Evolutionary conservation across 2,329 filamentous ascomycete species (phyloP).

Genomic region (Diplodia corticola): DNA sequence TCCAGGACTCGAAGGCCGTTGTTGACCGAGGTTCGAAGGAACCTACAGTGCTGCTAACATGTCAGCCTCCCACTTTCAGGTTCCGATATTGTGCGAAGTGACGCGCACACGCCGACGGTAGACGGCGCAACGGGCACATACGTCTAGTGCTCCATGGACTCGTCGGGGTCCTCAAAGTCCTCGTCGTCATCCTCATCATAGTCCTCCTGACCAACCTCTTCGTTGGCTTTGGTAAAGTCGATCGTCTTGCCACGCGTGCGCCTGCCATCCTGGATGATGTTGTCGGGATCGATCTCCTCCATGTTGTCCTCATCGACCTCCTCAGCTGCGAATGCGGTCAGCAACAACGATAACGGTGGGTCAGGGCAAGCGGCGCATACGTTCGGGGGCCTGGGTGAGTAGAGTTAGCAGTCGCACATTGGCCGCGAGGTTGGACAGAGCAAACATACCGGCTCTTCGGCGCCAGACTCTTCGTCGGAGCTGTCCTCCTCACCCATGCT

Average conservation of each 20-base stretch:
- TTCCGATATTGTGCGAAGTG: not conserved
- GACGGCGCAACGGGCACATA: not conserved
- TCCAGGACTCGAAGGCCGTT: not conserved
- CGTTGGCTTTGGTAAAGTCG: constrained; percentile 87
- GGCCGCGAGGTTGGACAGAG: constrained; percentile 7
- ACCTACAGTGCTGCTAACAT: not conserved
- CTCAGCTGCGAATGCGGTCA: constrained; percentile 47
- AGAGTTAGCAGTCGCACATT: constrained; percentile 9
- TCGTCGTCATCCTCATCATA: constrained; percentile 79
- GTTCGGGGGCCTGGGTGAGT: constrained; percentile 24
- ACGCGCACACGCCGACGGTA: not conserved
- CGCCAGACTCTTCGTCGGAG: constrained; percentile 67
- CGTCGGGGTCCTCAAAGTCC: constrained; percentile 63
- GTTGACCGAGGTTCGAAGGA: not conserved
- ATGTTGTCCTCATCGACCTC: constrained; percentile 79
- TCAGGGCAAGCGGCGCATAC: constrained; percentile 6
- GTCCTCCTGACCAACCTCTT: constrained; percentile 75
- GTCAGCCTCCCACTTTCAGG: not conserved
- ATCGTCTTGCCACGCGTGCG: constrained; percentile 92
- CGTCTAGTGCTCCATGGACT: constrained; percentile 66
- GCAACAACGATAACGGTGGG: not conserved
- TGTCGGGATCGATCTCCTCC: constrained; percentile 86
- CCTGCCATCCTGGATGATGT: constrained; percentile 76
- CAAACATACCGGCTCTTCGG: constrained; percentile 56
- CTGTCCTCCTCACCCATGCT: constrained; percentile 72